phyloP scores from a whole-genome alignment of 768 basidiomycete genomes.

The Crucibulum laeve region DNA sequence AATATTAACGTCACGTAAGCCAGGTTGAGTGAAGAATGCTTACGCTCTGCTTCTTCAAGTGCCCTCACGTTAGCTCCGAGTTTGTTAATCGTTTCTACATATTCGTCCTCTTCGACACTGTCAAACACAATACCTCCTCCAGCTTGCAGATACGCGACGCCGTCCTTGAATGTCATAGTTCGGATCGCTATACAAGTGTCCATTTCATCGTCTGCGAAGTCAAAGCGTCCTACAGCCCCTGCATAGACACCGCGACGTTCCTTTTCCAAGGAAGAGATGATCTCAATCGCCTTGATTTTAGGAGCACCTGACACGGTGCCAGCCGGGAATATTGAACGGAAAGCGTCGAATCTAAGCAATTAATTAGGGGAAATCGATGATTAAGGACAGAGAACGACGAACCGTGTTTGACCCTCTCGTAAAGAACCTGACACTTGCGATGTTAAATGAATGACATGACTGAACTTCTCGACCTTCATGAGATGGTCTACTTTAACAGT shows the following conservation, averaged over 20 bases:
- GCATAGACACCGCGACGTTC: constrained; percentile 94
- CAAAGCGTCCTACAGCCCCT: constrained; percentile 96
- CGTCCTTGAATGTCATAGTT: constrained; percentile 96
- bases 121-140: constrained; percentile 98
- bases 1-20: constrained; percentile 13
- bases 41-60: constrained; percentile 84
- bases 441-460: constrained; percentile 96
- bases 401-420: constrained; percentile 83
- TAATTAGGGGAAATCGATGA: constrained; percentile 3
- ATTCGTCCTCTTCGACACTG: constrained; percentile 97
- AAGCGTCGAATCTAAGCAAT: constrained; percentile 82
- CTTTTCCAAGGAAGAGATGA: constrained; percentile 80
- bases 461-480: constrained; percentile 93
- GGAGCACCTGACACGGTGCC: constrained; percentile 99
- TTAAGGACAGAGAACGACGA: background rate
- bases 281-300: constrained; percentile 97
- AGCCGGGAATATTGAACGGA: constrained; percentile 98
- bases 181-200: constrained; percentile 99
- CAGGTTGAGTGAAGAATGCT: constrained; percentile 24
- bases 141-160: constrained; percentile 88
- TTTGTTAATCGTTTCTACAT: constrained; percentile 94
- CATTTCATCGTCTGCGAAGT: constrained; percentile 92
- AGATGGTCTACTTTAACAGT: constrained; percentile 96
- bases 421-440: constrained; percentile 89
- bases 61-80: constrained; percentile 82